Conservation (phyloP, 2,329 filamentous ascomycete species). For the Colletotrichum phormii region DNA sequence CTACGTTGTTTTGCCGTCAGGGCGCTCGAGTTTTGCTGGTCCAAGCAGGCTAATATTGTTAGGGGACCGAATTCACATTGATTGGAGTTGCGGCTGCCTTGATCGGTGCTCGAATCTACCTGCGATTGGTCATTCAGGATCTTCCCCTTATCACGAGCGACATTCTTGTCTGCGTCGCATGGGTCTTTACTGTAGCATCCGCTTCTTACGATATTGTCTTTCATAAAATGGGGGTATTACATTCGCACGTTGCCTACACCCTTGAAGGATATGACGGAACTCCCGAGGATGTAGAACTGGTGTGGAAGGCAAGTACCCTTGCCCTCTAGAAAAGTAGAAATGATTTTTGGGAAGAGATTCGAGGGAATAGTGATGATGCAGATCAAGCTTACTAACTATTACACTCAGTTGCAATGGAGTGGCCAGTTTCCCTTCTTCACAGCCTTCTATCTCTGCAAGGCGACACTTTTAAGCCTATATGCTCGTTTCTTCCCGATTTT, state of each 20-base stretch:
- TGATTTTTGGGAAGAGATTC: too few relatives aligned
- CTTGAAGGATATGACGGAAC: neutral
- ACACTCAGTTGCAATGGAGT: neutral
- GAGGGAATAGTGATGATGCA: fast-evolving
- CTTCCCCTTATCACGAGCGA: neutral
- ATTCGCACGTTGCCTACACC: neutral
- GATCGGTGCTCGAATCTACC: neutral
- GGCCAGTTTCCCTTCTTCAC: neutral
- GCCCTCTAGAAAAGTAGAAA: neutral
- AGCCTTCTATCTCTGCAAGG: constrained; percentile 7
- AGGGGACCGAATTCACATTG: neutral
- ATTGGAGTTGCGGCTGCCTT: neutral
- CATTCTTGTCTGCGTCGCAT: neutral
- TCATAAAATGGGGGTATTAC: neutral
- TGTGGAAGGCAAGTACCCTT: constrained; percentile 1
- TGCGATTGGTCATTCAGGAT: neutral
- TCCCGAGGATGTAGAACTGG: neutral
- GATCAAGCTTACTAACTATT: too few relatives aligned
- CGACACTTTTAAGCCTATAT: neutral
- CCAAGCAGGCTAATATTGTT: neutral
- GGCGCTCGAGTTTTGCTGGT: too few relatives aligned
- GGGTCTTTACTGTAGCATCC: neutral
- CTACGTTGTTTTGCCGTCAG: too few relatives aligned
- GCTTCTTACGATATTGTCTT: neutral
- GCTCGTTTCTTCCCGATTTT: neutral